Conservation (phyloP, 768 basidiomycete genomes). For the Trametes cinnabarina region DNA sequence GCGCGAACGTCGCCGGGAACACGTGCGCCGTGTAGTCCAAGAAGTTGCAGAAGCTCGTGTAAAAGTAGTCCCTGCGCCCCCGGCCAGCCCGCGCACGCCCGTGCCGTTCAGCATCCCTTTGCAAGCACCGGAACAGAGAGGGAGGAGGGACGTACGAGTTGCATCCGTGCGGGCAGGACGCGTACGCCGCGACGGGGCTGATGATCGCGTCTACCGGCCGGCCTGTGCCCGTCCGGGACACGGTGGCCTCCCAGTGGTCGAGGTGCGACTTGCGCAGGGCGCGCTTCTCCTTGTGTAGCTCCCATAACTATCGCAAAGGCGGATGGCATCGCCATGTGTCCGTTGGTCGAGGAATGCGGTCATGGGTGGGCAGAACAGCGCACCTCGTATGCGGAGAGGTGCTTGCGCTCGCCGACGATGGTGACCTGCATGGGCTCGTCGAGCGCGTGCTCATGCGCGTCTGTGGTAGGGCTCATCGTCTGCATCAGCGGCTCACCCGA, state of each 20-base stretch:
- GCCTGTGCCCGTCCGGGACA: conserved; percentile 42
- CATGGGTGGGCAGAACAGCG: background rate
- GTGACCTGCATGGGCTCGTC: conserved; percentile 44
- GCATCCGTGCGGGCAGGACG: conserved; percentile 45
- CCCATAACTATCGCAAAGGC: conserved; percentile 44
- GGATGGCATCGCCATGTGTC: background rate
- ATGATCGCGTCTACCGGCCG: conserved; percentile 55
- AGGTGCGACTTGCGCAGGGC: conserved; percentile 44
- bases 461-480: conserved; percentile 36
- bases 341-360: too few species aligned
- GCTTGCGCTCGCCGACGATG: conserved; percentile 39
- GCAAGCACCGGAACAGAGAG: background rate
- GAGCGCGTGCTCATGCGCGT: conserved; percentile 38
- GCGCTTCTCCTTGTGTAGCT: conserved; percentile 42
- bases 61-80: conserved; percentile 36
- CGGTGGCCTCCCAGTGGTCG: conserved; percentile 49
- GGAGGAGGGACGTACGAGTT: conserved; percentile 34
- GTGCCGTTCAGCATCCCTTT: conserved; percentile 17
- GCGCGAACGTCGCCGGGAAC: conserved; percentile 50
- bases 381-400: conserved; percentile 29
- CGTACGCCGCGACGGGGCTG: conserved; percentile 41
- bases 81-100: too few species aligned
- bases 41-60: conserved; percentile 47
- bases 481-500: conserved; percentile 45
- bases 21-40: conserved; percentile 44